A percentile compares a stretch with the other conserved stretches of the same genome.
Conservation (phyloP, 2,329 filamentous ascomycete species). For the Talaromyces rugulosus region DNA sequence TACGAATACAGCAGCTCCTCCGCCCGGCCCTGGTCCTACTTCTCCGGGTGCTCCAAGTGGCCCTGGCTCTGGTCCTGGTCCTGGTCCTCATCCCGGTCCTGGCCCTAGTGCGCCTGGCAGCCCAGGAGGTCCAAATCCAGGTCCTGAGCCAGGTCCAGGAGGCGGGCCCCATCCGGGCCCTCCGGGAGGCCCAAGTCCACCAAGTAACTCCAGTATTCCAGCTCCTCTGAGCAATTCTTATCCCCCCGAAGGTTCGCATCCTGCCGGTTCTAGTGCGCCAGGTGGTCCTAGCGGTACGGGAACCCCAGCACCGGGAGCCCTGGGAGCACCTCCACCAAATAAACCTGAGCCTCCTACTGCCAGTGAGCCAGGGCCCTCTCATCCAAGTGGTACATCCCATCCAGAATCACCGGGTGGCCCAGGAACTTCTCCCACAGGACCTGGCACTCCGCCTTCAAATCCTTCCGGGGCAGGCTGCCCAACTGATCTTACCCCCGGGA, state of each 20-base stretch:
- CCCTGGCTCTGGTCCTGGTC: neutral
- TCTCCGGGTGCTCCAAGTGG: slow-evolving; percentile 6
- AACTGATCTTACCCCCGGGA: slow-evolving; percentile 38
- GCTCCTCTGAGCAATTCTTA: neutral
- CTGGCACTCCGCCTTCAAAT: neutral
- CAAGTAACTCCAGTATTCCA: neutral
- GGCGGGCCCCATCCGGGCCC: slow-evolving; percentile 2
- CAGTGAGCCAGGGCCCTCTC: slow-evolving; percentile 9
- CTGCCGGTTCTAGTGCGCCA: neutral
- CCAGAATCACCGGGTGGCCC: neutral
- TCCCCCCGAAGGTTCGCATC: neutral
- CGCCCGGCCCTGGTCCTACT: slow-evolving; percentile 14
- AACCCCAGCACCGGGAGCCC: slow-evolving; percentile 2
- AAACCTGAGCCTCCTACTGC: neutral
- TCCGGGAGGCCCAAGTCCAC: slow-evolving; percentile 2
- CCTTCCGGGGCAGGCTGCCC: slow-evolving; percentile 34
- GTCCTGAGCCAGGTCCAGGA: slow-evolving; percentile 4
- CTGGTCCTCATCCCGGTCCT: too few species aligned
- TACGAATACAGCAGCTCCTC: slow-evolving; percentile 12
- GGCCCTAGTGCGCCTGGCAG: slow-evolving; percentile 5
- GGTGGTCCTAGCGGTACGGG: neutral
- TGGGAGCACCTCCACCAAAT: slow-evolving; percentile 2
- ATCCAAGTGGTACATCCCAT: neutral
- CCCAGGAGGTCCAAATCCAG: neutral
- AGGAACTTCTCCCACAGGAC: neutral